Evolutionary conservation across 176 grass and related monocot genomes (phyloP).

Genomic region (Pontederia paniculata): DNA sequence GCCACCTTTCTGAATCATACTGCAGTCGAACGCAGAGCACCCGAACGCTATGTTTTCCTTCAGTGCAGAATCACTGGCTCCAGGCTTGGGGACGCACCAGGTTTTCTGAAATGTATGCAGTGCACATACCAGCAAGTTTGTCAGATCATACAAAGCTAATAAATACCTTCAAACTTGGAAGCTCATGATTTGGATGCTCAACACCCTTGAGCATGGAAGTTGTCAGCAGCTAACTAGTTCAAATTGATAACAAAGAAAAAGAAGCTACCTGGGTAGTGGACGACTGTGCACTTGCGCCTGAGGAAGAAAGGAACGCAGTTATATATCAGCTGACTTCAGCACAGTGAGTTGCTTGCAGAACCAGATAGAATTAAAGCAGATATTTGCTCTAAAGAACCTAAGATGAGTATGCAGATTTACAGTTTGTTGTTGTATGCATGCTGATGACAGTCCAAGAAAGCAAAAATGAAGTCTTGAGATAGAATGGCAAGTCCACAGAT

Average conservation of each 20-base stretch:
- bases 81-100: slow-evolving; percentile 4
- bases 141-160: neutral
- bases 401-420: no score
- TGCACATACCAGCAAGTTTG: neutral
- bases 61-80: neutral
- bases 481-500: no score
- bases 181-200: no score
- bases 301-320: neutral
- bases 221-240: neutral
- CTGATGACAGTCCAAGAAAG: no score
- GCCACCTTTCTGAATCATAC: neutral
- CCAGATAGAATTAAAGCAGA: neutral
- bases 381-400: neutral
- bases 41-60: neutral
- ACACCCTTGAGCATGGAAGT: neutral
- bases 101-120: neutral
- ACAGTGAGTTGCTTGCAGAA: neutral
- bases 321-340: neutral
- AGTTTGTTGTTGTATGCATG: no score
- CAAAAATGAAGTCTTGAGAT: no score
- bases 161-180: no score
- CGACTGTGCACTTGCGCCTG: neutral
- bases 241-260: neutral
- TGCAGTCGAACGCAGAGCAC: neutral
- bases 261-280: neutral